Conservation (phyloP, 495 filamentous ascomycete genomes). For the Friedmanniomyces simplex region DNA sequence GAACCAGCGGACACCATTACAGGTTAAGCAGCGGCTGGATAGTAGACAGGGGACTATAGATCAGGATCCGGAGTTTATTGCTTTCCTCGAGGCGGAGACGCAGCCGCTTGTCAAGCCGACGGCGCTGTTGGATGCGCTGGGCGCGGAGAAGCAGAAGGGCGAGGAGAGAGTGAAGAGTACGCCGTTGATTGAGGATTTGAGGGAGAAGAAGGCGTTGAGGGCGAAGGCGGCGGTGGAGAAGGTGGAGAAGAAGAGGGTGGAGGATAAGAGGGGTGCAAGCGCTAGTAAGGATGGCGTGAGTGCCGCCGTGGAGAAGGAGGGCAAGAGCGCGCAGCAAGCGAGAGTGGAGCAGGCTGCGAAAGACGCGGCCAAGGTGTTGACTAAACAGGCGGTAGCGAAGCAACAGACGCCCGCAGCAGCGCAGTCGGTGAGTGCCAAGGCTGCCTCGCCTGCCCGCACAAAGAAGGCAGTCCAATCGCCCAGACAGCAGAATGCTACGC, state of each 20-base stretch:
- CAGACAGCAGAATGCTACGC: slow-evolving; percentile 6
- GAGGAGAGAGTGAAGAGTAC: slow-evolving; percentile 59
- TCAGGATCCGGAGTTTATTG: slow-evolving; percentile 88
- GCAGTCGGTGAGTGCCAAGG: slow-evolving; percentile 16
- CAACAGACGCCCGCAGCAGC: slow-evolving; percentile 25
- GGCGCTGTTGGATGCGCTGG: slow-evolving; percentile 35
- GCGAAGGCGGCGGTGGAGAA: slow-evolving; percentile 48
- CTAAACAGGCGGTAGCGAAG: slow-evolving; percentile 45
- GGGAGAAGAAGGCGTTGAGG: slow-evolving; percentile 82
- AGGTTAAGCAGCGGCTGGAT: slow-evolving; percentile 60
- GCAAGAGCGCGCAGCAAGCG: slow-evolving; percentile 1
- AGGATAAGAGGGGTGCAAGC: slow-evolving; percentile 37
- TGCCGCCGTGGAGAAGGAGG: slow-evolving; percentile 34
- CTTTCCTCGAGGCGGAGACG: slow-evolving; percentile 78
- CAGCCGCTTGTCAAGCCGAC: slow-evolving; percentile 54
- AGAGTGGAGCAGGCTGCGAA: slow-evolving; percentile 54
- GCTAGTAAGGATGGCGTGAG: slow-evolving; percentile 23
- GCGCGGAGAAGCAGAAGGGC: slow-evolving; percentile 42
- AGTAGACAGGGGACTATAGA: slow-evolving; percentile 88
- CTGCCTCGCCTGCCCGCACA: slow-evolving; percentile 22
- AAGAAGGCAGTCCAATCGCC: slow-evolving; percentile 17
- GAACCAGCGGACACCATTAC: slow-evolving; percentile 64
- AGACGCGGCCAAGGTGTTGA: slow-evolving; percentile 72
- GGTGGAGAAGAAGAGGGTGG: slow-evolving; percentile 42
- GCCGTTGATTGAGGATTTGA: slow-evolving; percentile 79